Percentiles rank a stretch among this genome's conserved stretches.
phyloP scores from a whole-genome alignment of 2,329 filamentous ascomycete genomes.

The Sarocladiaceae sp. region DNA sequence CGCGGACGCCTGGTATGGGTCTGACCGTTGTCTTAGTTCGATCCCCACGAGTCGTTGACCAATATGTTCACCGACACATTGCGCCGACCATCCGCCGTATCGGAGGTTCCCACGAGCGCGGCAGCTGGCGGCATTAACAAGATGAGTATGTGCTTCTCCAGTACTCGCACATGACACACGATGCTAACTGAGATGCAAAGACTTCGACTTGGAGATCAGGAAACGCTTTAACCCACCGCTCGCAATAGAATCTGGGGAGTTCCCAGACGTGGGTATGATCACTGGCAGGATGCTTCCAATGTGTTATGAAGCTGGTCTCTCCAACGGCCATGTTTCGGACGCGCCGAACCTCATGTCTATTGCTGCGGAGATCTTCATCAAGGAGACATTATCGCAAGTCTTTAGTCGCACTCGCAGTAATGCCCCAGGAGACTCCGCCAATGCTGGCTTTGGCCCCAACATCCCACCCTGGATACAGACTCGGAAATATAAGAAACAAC shows the following conservation, averaged over 20 bases:
- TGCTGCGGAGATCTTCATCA: conserved; percentile 61
- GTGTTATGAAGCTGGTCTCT: conserved; percentile 60
- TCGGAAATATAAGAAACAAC: conserved; percentile 66
- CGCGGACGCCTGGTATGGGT: not conserved
- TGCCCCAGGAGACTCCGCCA: conserved; percentile 55
- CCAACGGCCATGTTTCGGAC: conserved; percentile 51
- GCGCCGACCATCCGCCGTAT: conserved; percentile 36
- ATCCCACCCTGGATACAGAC: conserved; percentile 67
- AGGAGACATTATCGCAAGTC: conserved; percentile 56
- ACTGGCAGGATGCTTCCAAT: conserved; percentile 61
- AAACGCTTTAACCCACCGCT: conserved; percentile 60
- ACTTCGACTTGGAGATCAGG: conserved; percentile 60
- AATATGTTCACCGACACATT: conserved; percentile 46
- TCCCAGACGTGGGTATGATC: conserved; percentile 58
- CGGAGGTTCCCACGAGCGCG: conserved; percentile 61
- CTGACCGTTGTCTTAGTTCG: conserved; percentile 35
- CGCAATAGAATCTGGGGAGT: conserved; percentile 62
- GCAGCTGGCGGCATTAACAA: conserved; percentile 67
- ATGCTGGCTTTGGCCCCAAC: conserved; percentile 57
- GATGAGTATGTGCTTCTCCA: conserved; percentile 58
- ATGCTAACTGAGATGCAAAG: conserved; percentile 29
- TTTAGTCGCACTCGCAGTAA: conserved; percentile 61
- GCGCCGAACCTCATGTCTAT: conserved; percentile 59
- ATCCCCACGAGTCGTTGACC: conserved; percentile 47
- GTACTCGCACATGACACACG: too few species aligned